phyloP scores from a whole-genome alignment of 163 green algal species.

The Volvox carteri region DNA sequence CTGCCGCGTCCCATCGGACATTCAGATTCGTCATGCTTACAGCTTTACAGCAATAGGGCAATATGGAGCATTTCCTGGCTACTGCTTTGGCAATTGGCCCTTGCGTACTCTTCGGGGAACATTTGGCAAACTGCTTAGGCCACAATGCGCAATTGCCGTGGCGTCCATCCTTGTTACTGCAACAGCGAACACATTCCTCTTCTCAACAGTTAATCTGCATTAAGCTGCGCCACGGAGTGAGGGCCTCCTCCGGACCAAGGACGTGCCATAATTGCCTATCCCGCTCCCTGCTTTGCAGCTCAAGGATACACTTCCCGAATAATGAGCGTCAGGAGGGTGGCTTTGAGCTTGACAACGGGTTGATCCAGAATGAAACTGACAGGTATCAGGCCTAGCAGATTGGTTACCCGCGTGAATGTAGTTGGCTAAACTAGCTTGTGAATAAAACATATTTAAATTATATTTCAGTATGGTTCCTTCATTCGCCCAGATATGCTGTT shows the following conservation, averaged over 20 bases:
- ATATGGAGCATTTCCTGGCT: not conserved
- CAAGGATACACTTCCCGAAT: not conserved
- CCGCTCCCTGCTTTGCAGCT: not conserved
- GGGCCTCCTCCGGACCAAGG: too few relatives aligned
- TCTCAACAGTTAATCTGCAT: not conserved
- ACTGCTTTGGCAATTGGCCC: not conserved
- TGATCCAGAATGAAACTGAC: not conserved
- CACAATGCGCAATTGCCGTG: too few relatives aligned
- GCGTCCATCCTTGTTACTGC: not conserved
- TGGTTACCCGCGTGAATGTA: not conserved
- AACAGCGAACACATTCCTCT: not conserved
- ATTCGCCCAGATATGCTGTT: too few relatives aligned
- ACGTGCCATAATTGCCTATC: too few relatives aligned
- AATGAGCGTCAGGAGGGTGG: not conserved
- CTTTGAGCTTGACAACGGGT: not conserved
- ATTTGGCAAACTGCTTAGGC: not conserved
- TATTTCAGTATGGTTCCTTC: too few relatives aligned
- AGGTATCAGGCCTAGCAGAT: not conserved
- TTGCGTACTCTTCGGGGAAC: not conserved
- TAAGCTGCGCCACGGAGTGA: not conserved
- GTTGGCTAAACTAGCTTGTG: too few relatives aligned
- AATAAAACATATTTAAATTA: too few relatives aligned
- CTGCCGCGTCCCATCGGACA: too few relatives aligned
- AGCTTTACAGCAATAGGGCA: not conserved
- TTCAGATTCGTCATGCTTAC: too few relatives aligned